Base-by-base conservation (phyloP, 306 rosid species). In the Casuarina equisetifolia region DNA sequence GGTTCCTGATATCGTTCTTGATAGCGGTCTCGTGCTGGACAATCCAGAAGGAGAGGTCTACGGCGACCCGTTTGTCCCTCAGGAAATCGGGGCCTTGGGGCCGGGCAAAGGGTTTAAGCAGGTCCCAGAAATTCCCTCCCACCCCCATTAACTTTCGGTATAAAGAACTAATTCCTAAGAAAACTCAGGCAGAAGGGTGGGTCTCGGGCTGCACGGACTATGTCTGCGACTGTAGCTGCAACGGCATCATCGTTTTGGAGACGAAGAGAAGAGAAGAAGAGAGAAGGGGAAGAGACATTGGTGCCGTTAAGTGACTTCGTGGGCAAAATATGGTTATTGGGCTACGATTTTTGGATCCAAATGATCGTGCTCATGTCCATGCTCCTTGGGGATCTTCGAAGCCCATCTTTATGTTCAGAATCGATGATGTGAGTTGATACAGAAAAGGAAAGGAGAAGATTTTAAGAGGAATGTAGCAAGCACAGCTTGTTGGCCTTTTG, bases 41-140 rank as follows among this genome's bases (percentile, higher is more conserved):
- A 69, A 95, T 91, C 98, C 97, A 95, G 79, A 87, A 87, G 16
- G 97, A 91, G 36, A 95, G 95, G 83, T 95, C 98, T 48, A 95
- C 88, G 54, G 97, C 98, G 50, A 95, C 93, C 55, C 98, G 97
- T 86, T 95, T 95, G 93, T 95, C 83, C 78, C 93, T 88, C 78
- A 92, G 88, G 90, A 92, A 95, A 87, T 95, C 96, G 64, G 88
- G 88, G 66, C 92, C 97, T 85, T 91, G 92, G 74, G 71, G 72
- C 43, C 89, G 89, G 38, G 90, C 86, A 68, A 87, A 90, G 55
- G 97, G 98, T 74, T 91, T 92, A 42, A 92, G 83, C 83, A 88
- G 81, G 58, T 95, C 97, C 98, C 97, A 92, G 86, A 95, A 90
- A 79, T 90, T 80, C 49, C 94, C 97, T 64, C 92, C 92, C 17